These are phyloP conservation scores for Schoenoplectus tabernaemontani DNA, from an alignment of 202 grass and related monocot genomes.

Conservation along the genomic window DNA sequence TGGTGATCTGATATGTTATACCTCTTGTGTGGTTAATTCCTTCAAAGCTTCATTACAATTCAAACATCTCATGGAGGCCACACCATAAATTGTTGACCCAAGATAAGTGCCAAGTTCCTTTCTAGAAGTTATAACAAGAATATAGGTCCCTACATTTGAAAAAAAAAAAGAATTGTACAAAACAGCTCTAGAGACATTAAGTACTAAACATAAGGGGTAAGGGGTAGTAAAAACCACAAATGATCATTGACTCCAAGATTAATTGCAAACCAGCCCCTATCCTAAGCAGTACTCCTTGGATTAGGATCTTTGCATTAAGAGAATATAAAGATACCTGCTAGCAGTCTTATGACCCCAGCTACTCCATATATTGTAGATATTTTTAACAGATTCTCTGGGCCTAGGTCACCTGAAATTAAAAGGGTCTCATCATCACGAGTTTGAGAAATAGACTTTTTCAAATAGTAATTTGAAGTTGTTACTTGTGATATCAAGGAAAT, in stretches of 20 bases:
- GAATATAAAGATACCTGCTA: constrained; percentile 56
- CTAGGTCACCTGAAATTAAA: constrained; percentile 48
- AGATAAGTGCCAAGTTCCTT: constrained; percentile 69
- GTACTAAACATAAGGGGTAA: too few relatives aligned
- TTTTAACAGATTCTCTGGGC: constrained; percentile 44
- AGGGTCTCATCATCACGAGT: neutral
- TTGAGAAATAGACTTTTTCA: too few relatives aligned
- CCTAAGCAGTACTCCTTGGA: too few relatives aligned
- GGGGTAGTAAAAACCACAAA: too few relatives aligned
- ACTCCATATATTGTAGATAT: constrained; percentile 77
- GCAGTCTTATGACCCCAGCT: constrained; percentile 62
- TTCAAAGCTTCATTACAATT: constrained; percentile 76
- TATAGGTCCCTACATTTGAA: constrained; percentile 56
- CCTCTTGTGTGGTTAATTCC: constrained; percentile 86
- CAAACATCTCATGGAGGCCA: constrained; percentile 73
- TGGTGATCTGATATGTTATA: constrained; percentile 29
- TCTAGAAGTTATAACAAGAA: constrained; percentile 80
- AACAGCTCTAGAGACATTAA: too few relatives aligned
- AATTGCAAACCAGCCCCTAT: too few relatives aligned
- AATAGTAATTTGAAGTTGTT: too few relatives aligned
- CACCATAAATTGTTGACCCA: constrained; percentile 55
- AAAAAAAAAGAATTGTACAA: constrained; percentile 12
- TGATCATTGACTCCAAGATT: too few relatives aligned
- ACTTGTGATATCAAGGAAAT: neutral
- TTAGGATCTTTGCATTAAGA: neutral